Percentiles rank a stretch among this genome's conserved stretches.
Evolutionary conservation across 169 alveolate genomes (phyloP).

Genomic region (Plasmodium reichenowi): DNA sequence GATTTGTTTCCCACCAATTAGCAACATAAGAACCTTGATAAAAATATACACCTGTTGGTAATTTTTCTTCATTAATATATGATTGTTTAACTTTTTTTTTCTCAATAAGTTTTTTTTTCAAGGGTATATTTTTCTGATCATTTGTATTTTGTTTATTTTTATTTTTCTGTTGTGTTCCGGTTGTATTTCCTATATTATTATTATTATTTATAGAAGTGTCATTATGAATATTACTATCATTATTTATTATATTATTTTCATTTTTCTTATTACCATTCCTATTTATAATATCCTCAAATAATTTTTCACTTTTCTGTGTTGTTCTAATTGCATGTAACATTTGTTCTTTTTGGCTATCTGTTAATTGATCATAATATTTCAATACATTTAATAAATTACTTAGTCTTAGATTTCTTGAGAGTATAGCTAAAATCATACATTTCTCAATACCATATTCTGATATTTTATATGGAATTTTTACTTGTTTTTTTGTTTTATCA

Average conservation of each 20-base stretch:
- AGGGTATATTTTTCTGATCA: constrained; percentile 6
- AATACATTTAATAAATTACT: constrained; percentile 27
- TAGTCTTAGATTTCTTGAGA: constrained; percentile 56
- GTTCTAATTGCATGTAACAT: constrained; percentile 60
- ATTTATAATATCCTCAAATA: constrained; percentile 36
- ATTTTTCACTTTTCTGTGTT: constrained; percentile 66
- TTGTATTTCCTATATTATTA: neutral
- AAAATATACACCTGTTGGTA: constrained; percentile 75
- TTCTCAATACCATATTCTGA: constrained; percentile 72
- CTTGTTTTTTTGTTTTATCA: constrained; percentile 64
- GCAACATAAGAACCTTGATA: constrained; percentile 77
- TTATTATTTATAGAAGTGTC: neutral
- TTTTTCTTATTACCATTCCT: constrained; percentile 17
- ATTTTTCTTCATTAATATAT: constrained; percentile 34
- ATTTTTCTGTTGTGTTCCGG: neutral
- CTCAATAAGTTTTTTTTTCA: constrained; percentile 27
- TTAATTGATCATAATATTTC: constrained; percentile 44
- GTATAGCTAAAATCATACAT: constrained; percentile 72
- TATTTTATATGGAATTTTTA: constrained; percentile 71
- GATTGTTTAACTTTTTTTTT: constrained; percentile 42
- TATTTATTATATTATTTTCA: neutral
- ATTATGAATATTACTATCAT: neutral
- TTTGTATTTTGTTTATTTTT: neutral
- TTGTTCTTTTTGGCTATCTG: constrained; percentile 46
- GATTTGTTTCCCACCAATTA: constrained; percentile 77